Base-by-base conservation (phyloP, 2,329 filamentous ascomycete genomes). In the Aaosphaeria arxii region DNA sequence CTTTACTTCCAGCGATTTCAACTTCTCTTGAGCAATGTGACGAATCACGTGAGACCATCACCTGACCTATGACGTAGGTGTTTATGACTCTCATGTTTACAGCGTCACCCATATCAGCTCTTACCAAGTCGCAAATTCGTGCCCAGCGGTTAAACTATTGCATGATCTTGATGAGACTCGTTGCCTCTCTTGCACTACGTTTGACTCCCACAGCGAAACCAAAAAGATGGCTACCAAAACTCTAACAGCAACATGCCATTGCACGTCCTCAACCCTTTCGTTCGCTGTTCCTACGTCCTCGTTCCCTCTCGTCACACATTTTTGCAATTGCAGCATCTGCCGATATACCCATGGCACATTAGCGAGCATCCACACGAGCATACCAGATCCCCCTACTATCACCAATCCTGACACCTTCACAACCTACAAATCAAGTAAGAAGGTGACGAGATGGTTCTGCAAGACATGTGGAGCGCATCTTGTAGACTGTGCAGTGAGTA, bases 251-350 rank as follows among this genome's bases (percentile, higher is more conserved):
- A 51, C 56, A 35, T 77, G 74, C 62, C 65, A 67, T 28, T 76
- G 73, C 58, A 59, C 58, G 43, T 33, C 46, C 30, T 67, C 71
- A 38, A 58, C 44, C 5, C 62, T 71, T 43, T 57, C 64, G 1
- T 61, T 75, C 56, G 57, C 57, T 4, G 58, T 75, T 9, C 65
- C 65, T 1, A 60, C 53, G 1, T 51, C 59, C 6, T 56, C 52
- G 4, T 60, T 76, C 5, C 74, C 74, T 1, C 47, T 76, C 6
- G 57, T 61, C 33, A 59, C 64, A 5, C 62, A 66, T 43, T 64
- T 82, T 52, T 83, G 80, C 61, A 76, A 82, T 56, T 83, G 80
- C 68, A 62, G 64, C 49, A 70, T 63, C 29, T 83, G 79, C 60
- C 74, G 79, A 11, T 69, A 69, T 41, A 68, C 71, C 30, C 76